A percentile compares a stretch with the other conserved stretches of the same genome.
phyloP scores from a whole-genome alignment of 179 eudicot genomes.

The Spinacia oleracea region DNA sequence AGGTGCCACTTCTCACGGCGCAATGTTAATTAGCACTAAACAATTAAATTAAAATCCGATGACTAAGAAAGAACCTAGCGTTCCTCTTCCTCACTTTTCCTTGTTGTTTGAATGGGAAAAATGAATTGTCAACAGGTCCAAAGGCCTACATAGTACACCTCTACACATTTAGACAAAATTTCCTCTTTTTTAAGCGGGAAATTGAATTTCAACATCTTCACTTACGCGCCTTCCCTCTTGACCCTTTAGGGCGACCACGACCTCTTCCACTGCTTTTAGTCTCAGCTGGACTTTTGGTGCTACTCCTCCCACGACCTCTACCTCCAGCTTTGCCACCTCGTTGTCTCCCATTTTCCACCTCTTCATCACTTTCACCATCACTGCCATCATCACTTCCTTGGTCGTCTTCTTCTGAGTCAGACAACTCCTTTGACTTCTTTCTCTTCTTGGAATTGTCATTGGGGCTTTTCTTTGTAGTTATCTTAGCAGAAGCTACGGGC shows the following conservation, averaged over 20 bases:
- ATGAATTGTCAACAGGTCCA: not conserved
- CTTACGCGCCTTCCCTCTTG: constrained; percentile 69
- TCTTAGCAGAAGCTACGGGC: constrained; percentile 40
- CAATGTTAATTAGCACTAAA: constrained; percentile 16
- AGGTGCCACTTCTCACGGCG: not conserved
- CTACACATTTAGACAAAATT: constrained; percentile 34
- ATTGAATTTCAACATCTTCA: constrained; percentile 21
- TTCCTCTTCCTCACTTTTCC: constrained; percentile 4
- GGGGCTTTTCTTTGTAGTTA: constrained; percentile 43
- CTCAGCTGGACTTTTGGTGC: constrained; percentile 30
- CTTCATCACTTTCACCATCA: constrained; percentile 36
- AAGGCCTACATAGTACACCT: constrained; percentile 14
- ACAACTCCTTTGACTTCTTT: constrained; percentile 51
- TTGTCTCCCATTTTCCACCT: constrained; percentile 57
- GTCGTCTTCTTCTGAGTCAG: constrained; percentile 55
- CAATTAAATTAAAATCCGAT: constrained; percentile 11
- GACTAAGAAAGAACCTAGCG: constrained; percentile 2
- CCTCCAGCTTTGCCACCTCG: constrained; percentile 60
- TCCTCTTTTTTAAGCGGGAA: constrained; percentile 26
- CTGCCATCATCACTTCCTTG: constrained; percentile 29
- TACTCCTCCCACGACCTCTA: constrained; percentile 51
- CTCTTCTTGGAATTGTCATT: constrained; percentile 56
- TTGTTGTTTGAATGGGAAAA: constrained; percentile 13
- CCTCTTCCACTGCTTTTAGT: constrained; percentile 63
- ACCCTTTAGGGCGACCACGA: constrained; percentile 46